Base-by-base conservation (phyloP, 768 basidiomycete species). In the Candolleomyces aberdarensis region DNA sequence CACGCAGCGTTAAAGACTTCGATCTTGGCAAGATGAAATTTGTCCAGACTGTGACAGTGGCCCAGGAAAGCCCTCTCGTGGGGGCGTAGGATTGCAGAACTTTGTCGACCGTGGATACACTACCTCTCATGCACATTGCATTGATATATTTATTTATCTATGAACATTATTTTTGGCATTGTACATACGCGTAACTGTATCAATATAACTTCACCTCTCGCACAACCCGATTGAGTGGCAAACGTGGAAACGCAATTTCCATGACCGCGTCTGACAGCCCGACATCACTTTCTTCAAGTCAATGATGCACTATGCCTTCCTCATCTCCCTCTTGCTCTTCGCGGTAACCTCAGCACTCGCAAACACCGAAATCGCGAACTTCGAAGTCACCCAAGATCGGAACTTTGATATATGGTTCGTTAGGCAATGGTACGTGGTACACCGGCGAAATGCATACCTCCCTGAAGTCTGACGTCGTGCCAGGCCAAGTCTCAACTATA, bases 301-400 rank as follows among this genome's bases (percentile, higher is more conserved):
- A 10, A 56, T 20, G 54, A 56, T 56, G 54, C 39, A 43, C 19
- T 56, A 56, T 56, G 54, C 17, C 5, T 56, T 43, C 22, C 54
- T 56, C 13, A 6, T 56, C 36, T 41, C 39, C 17, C 11, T 41
- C 36, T 56, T 56, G 36, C 13, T 43, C 36, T 40, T 41, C 19
- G 10, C 10, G 31, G 10, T 56, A 11, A 36, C 29, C 13, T 54
- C 63, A n/a, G 70, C 62, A 11, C 64, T 72, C 55, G 85, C 80
- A 20, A 87, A 89, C 70, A 89, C 87, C 40, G 86, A 89, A 73
- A 87, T 89, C 65, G 71, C 85, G 69, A 85, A 84, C 69, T 85
- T 88, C 67, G 69, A 67, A 26, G 72, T 76, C 50, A 65, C 71
- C 15, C 70, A 70, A 46, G 65, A 63, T 6, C 56, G 63, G 17